Evolutionary conservation across 257 asterid genomes (phyloP), one percentile per base, ranked within the genome.

Genomic region (Echites panduratus): DNA sequence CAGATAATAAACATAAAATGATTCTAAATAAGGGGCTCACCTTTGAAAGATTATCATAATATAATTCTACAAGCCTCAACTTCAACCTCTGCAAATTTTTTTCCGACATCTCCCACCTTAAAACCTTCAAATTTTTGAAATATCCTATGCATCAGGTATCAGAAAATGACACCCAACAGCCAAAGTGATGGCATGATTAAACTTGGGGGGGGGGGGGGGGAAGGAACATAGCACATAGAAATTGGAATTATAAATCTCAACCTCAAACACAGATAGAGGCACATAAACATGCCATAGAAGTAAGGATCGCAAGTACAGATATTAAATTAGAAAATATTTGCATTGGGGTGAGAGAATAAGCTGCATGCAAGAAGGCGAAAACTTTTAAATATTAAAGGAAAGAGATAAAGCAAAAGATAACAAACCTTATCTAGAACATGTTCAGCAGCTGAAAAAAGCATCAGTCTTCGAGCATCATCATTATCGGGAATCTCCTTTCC

Each of bases 401-500:
- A 5, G 48, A 78, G 43, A 74, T 49, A 5, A 68, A 71, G 64
- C 53, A 65, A 16, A 49, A 50, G 47, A 52, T 66, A 54, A 70
- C 73, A 80, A 72, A 95, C 98, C 97, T 90, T 90, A 56, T 72
- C 79, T 48, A 95, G 82, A 77, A 87, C 91, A 72, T 89, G 88
- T 84, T 92, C 96, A 19, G 86, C 89, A 80, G 78, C 92, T 9
- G 91, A 84, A 82, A 76, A 75, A 73, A 88, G 86, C 81, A 92
- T 76, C 45, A 75, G 76, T 56, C 83, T 82, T 75, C 82, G 88
- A 43, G 79, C 76, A 75, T 75, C 80, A 68, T 74, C 85, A 77
- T 84, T 93, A 63, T 75, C 84, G 32, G 98, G 90, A 80, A 92
- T 85, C 78, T 84, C 89, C 83, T 87, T 85, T 71, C 94, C 97